Evolutionary conservation across 495 filamentous ascomycete genomes (phyloP).

Genomic region (Neurospora sp.): DNA sequence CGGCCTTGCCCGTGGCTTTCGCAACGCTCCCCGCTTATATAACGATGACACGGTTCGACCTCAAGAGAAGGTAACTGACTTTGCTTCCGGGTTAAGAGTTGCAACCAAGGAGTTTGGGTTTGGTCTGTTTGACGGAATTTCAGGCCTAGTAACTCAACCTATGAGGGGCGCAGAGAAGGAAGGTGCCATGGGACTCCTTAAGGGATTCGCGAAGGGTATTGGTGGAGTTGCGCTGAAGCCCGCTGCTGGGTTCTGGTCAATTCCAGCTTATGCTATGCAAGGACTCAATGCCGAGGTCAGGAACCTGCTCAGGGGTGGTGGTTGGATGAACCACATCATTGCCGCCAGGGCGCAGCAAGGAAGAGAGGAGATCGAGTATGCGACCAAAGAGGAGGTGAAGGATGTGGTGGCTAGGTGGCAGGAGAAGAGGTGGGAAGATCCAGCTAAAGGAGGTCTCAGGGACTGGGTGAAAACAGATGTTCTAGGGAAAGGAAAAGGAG

Average conservation of each 20-base stretch:
- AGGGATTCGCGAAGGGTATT: slow-evolving; percentile 66
- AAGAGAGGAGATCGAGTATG: slow-evolving; percentile 44
- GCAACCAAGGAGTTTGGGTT: slow-evolving; percentile 59
- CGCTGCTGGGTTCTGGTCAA: slow-evolving; percentile 51
- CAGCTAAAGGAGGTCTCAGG: slow-evolving; percentile 1
- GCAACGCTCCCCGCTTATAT: slow-evolving; percentile 73
- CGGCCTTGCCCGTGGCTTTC: slow-evolving; percentile 70
- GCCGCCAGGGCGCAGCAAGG: slow-evolving; percentile 64
- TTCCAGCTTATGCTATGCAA: slow-evolving; percentile 65
- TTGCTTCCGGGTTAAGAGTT: slow-evolving; percentile 55
- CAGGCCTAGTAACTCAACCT: slow-evolving; percentile 64
- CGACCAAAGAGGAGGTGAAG: slow-evolving; percentile 41
- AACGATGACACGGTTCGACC: slow-evolving; percentile 64
- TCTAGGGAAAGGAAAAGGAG: slow-evolving; percentile 2
- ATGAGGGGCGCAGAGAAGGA: slow-evolving; percentile 55
- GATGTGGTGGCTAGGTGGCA: slow-evolving; percentile 53
- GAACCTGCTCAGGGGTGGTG: slow-evolving; percentile 45
- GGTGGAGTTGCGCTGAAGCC: slow-evolving; percentile 64
- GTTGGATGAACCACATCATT: slow-evolving; percentile 60
- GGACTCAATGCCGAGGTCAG: slow-evolving; percentile 67
- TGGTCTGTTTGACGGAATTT: slow-evolving; percentile 60
- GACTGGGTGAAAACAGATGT: slow-evolving; percentile 8
- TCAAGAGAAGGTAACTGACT: slow-evolving; percentile 57
- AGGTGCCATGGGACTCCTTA: slow-evolving; percentile 57
- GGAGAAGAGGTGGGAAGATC: slow-evolving; percentile 22